Evolutionary conservation across 371 early-diverging fungal species (phyloP), one percentile per base, ranked within the genome.

Genomic region (Cokeromyces recurvatus): DNA sequence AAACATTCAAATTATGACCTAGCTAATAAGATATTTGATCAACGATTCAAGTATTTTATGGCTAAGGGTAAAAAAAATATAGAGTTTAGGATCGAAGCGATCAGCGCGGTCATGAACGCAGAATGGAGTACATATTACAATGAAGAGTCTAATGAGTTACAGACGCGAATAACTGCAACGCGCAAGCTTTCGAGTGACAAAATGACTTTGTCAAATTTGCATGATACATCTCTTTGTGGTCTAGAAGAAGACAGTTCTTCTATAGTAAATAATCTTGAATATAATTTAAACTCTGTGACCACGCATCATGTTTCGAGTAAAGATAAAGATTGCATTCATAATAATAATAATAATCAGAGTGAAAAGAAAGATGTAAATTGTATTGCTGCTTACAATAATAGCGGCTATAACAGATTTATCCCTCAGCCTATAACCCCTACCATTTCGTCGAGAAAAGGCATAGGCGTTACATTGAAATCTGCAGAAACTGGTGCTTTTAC

Each of bases 1-100:
- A 48, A 62, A 53, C 23, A 20, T 2, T 46, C 45, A 16, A 51
- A 52, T 43, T 39, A 66, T 34, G 45, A 40, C 20, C 31, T 31
- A 20, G 22, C 52, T 3, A 34, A 48, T 12, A 32, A 40, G 43
- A 44, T 50, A 48, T 70, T 70, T 56, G 64, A 70, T 27, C 37
- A 61, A 42, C 55, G 66, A 38, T 70, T 70, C 46, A 66, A 64
- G 38, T 70, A 70, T 32, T 70, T 70, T 41, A 27, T 70, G 22
- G 71, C 71, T 14, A 70, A 53, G 22, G 59, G 56, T 46, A 63
- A 70, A 42, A 39, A 55, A 20, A 59, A 63, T 51, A 63, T 58
- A 46, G 37, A 45, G 11, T 59, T 70, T 38, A 27, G 42, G 21
- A 58, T 69, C 7, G 38, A 64, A 20, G 62, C 64, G 9, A 50